Base-by-base conservation (phyloP, 1,284 basidiomycete species). In the Papiliotrema fonsecae region DNA sequence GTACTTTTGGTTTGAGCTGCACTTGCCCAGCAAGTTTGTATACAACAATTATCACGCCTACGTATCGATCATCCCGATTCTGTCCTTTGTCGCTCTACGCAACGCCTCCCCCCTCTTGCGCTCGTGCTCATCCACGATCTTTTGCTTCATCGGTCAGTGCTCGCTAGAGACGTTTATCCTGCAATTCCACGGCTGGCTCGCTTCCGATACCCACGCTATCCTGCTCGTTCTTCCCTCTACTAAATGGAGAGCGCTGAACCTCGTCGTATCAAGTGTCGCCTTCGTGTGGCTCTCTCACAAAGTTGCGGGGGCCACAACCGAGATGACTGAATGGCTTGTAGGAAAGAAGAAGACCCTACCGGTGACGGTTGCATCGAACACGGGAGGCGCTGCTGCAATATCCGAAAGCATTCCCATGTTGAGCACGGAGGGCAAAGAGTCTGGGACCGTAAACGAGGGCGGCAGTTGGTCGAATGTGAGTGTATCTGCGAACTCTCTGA, bases 181-280 rank as follows among this genome's bases (percentile, higher is more conserved):
- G 56, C 88, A 93, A 67, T 92, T 85, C 73, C 89, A 93, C 70
- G 77, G 89, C 44, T 92, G 88, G 86, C 78, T 93, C 32, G 88
- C 86, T 0, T 86, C 81, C 4, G 89, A 93, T 65, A 89, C 87
- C 18, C 88, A 88, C 66, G 87, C 87, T 18, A 78, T 92, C 54
- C 77, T 93, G 31, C 74, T 90, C 45, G 79, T 92, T 43, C 74
- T 92, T 38, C 88, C 88, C 0, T 84, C 85, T 19, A 84, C 82
- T 5, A 73, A 72, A 35, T 86, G 83, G 79, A 78, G 88, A 38
- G 78, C 82, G 6, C 43, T 86, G 58, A 93, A 92, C 70, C 81
- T 91, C 55, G 70, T 87, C 34, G 60, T 91, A 46, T 85, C 87
- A 16, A 82, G 83, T 16, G 72, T 82, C 32, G 78, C 86, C 64